phyloP scores from a whole-genome alignment of 73 alveolate genomes.

The Blepharisma stoltei region DNA sequence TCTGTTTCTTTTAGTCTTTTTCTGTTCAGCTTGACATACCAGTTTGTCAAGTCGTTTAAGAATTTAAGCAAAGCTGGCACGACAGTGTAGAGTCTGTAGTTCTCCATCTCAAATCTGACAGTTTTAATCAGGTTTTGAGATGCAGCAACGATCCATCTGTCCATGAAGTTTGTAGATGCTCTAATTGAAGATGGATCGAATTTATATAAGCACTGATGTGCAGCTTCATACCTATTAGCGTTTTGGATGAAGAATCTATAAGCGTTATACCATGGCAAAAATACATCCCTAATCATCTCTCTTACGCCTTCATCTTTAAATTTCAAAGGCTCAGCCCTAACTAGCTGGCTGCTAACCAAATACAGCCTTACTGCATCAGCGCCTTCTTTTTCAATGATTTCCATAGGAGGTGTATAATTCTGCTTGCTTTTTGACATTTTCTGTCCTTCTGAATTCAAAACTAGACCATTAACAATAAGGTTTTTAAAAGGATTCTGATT shows the following conservation, averaged over 20 bases:
- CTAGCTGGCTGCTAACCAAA: conserved; percentile 91
- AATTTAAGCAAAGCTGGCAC: conserved; percentile 77
- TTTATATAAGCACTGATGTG: conserved; percentile 65
- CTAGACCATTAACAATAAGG: conserved; percentile 97
- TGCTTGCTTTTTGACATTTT: conserved; percentile 97
- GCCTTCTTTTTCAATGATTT: conserved; percentile 71
- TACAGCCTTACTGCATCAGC: conserved; percentile 96
- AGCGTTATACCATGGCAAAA: conserved; percentile 97
- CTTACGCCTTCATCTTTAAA: conserved; percentile 89
- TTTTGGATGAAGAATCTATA: conserved; percentile 95
- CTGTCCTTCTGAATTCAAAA: conserved; percentile 90
- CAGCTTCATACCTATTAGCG: conserved; percentile 86
- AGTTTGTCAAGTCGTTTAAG: conserved; percentile 90
- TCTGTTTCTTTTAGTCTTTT: conserved; percentile 93
- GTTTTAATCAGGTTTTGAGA: conserved; percentile 81
- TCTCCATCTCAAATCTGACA: conserved; percentile 93
- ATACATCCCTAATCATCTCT: conserved; percentile 87
- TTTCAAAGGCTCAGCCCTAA: conserved; percentile 89
- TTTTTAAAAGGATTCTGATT: conserved; percentile 95
- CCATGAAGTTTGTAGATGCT: conserved; percentile 73
- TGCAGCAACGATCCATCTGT: conserved; percentile 92
- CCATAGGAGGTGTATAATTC: conserved; percentile 98
- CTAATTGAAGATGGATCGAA: conserved; percentile 59
- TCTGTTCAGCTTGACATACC: conserved; percentile 98
- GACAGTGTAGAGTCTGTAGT: conserved; percentile 89